Evolutionary conservation across 331 rosid species (phyloP), one percentile per base, ranked within the genome.

Genomic region (Rhamnella rubrinervis): DNA sequence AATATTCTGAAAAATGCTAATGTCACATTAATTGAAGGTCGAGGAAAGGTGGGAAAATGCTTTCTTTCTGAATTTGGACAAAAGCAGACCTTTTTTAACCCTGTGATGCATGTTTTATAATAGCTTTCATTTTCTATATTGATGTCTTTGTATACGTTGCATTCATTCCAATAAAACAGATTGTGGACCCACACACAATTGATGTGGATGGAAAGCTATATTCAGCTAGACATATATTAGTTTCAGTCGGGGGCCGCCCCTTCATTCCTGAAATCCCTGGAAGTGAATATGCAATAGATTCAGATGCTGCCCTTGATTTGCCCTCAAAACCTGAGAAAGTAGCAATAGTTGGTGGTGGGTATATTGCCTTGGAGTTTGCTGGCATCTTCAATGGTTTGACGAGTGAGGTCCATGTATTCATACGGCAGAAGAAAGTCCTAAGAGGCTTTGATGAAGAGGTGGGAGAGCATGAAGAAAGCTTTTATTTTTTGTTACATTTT

Each of bases 401-500:
- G 55, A 86, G 90, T 23, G 88, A 83, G 0, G 99, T 91, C 61
- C 99, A 95, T 76, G 96, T 91, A 49, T 86, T 95, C 80, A 86
- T 95, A 58, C 76, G 99, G 52, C 96, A 95, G 73, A 87, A 91
- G 77, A 82, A 91, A 81, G 91, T 95, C 72, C 84, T 95, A 44
- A 81, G 99, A 72, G 99, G 99, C 73, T 95, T 95, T 65, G 99
- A 95, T 74, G 97, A 95, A 80, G 99, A 95, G 96, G 96, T 95
- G 72, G 70, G 75, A 62, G 63, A 70, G 67, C 73, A 8, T 69
- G 64, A 59, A 61, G 44, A 63, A 26, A 52, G 26, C 58, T 53
- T 6, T 15, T 70, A 18, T 76, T 40, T 28, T 20, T 63, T 63
- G 9, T 55, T 67, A 20, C 58, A 37, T 51, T 53, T n/a, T 41